Evolutionary conservation across 306 rosid species (phyloP).

Genomic region (Pyrus pyrifolia): DNA sequence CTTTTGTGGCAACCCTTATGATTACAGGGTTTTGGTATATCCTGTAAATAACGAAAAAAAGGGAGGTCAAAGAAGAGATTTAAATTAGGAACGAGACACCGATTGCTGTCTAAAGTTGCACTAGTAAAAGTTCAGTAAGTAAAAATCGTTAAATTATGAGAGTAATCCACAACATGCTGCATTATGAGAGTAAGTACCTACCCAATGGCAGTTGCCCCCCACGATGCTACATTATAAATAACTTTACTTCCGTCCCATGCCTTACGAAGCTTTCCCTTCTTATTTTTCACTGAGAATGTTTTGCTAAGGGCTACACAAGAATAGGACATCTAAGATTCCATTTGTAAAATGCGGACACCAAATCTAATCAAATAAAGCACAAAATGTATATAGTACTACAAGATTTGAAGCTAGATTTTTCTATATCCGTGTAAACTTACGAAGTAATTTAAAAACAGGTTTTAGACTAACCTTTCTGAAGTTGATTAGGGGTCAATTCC

Average conservation of each 20-base stretch:
- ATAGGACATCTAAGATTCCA: slow-evolving; percentile 27
- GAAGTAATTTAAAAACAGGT: neutral
- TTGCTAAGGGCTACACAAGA: slow-evolving; percentile 72
- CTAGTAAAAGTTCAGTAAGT: neutral
- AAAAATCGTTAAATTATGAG: neutral
- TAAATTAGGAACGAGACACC: neutral
- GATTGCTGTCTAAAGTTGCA: neutral
- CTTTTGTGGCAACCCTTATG: slow-evolving; percentile 63
- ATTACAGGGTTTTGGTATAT: slow-evolving; percentile 94
- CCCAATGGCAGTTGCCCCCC: slow-evolving; percentile 99
- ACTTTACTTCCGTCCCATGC: slow-evolving; percentile 99
- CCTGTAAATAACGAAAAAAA: slow-evolving; percentile 35
- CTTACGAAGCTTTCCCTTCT: slow-evolving; percentile 87
- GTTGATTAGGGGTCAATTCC: slow-evolving; percentile 90
- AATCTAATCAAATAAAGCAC: slow-evolving; percentile 2
- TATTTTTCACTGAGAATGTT: slow-evolving; percentile 84
- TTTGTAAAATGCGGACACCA: neutral
- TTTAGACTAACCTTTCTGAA: slow-evolving; percentile 71
- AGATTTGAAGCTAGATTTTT: neutral
- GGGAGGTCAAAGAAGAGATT: neutral
- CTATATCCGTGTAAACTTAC: neutral
- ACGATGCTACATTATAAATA: slow-evolving; percentile 88
- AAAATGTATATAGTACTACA: neutral
- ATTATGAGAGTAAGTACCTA: slow-evolving; percentile 18
- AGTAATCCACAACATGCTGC: neutral